A percentile compares a stretch with the other conserved stretches of the same genome.
phyloP scores from a whole-genome alignment of 495 filamentous ascomycete species.

The Tetracladium marchalianum region DNA sequence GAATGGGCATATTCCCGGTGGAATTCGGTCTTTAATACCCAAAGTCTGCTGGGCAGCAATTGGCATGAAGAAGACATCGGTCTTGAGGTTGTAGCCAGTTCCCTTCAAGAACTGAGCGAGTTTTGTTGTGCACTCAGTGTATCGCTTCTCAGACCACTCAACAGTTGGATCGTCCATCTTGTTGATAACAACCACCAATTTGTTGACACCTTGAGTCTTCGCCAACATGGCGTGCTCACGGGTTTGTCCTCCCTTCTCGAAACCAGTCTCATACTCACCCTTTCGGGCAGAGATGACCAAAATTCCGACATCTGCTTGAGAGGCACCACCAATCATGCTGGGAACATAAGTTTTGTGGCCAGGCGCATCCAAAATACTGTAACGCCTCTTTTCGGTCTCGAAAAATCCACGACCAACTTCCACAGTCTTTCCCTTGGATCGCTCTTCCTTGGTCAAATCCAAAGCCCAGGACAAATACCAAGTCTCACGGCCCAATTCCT shows the following conservation, averaged over 20 bases:
- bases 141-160: conserved; percentile 86
- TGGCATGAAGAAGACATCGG: conserved; percentile 89
- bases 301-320: conserved; percentile 91
- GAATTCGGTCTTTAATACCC: conserved; percentile 81
- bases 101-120: conserved; percentile 78
- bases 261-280: conserved; percentile 99
- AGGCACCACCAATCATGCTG: conserved; percentile 93
- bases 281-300: conserved; percentile 95
- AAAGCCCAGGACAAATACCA: conserved; percentile 98
- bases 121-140: conserved; percentile 86
- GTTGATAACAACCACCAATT: conserved; percentile 88
- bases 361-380: conserved; percentile 92
- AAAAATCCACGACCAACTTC: conserved; percentile 96
- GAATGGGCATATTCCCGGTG: conserved; percentile 68
- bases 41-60: conserved; percentile 79
- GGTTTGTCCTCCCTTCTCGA: conserved; percentile 97
- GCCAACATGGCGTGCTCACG: conserved; percentile 94
- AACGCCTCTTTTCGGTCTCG: conserved; percentile 79
- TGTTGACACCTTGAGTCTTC: conserved; percentile 96
- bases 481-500: conserved; percentile 91
- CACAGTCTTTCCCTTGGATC: conserved; percentile 95
- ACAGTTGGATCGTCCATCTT: conserved; percentile 97
- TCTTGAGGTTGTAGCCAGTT: conserved; percentile 87
- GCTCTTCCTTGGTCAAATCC: conserved; percentile 92
- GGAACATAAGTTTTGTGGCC: conserved; percentile 96